Conservation (phyloP, 257 asterid genomes). For the Solanum ossicruentum region DNA sequence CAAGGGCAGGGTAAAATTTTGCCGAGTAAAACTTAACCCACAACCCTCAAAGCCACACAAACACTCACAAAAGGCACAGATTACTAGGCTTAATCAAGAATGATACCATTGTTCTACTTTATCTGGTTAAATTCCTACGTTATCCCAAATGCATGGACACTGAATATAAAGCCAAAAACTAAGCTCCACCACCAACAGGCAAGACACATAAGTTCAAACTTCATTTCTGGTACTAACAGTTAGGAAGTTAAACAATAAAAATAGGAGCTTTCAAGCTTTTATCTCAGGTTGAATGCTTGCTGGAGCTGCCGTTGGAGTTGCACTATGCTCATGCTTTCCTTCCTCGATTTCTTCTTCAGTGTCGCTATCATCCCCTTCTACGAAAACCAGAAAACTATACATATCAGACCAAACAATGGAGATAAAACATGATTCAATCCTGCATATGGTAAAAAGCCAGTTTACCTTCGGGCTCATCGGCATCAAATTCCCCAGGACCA, state of each 20-base stretch:
- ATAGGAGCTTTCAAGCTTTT: constrained; percentile 7
- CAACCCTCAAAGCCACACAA: background rate
- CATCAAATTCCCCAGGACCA: constrained; percentile 21
- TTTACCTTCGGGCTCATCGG: constrained; percentile 21
- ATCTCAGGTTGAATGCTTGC: constrained; percentile 2
- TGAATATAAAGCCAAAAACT: background rate
- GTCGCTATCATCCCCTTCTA: constrained; percentile 18
- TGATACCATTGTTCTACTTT: background rate
- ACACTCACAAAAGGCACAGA: background rate
- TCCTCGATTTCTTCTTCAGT: constrained; percentile 14
- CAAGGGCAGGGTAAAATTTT: background rate
- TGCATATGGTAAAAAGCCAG: background rate
- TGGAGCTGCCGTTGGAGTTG: background rate
- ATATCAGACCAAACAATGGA: background rate
- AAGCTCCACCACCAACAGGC: background rate
- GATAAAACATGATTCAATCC: background rate
- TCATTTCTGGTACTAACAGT: background rate
- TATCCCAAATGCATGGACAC: background rate
- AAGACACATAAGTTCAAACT: background rate
- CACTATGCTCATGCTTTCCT: background rate
- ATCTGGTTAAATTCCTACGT: background rate
- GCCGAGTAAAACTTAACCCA: background rate
- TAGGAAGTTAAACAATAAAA: background rate
- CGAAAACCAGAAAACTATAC: background rate
- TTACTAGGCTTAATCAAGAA: background rate